A percentile compares a stretch with the other conserved stretches of the same genome.
Evolutionary conservation across 768 basidiomycete genomes (phyloP).

Genomic region (Boletus sp.): DNA sequence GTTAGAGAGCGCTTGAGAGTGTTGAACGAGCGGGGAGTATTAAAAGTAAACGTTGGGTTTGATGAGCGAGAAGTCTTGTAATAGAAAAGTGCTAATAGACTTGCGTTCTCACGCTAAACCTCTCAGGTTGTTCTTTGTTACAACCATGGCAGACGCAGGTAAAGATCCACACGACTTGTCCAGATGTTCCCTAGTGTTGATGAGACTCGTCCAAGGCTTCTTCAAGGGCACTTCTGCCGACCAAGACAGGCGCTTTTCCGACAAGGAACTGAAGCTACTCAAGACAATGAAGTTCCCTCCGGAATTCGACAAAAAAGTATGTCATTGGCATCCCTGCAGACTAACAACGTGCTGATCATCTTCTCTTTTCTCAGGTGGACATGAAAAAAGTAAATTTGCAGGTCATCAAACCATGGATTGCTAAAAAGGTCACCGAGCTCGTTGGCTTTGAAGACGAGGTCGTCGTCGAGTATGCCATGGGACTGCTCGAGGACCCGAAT

Average conservation of each 20-base stretch:
- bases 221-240: conserved; percentile 90
- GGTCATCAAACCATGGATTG: conserved; percentile 94
- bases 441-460: conserved; percentile 97
- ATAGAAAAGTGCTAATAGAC: not conserved
- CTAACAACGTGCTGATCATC: not conserved
- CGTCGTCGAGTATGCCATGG: conserved; percentile 94
- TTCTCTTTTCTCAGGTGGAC: conserved; percentile 59
- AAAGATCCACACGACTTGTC: conserved; percentile 16
- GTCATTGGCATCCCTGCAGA: conserved; percentile 1
- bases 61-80: conserved; percentile 31
- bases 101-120: conserved; percentile 18
- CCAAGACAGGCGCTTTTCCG: conserved; percentile 89
- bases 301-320: conserved; percentile 83
- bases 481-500: conserved; percentile 81
- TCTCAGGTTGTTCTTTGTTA: not conserved
- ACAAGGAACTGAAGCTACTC: conserved; percentile 90
- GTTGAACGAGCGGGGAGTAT: conserved; percentile 25
- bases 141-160: conserved; percentile 60
- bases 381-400: conserved; percentile 92
- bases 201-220: conserved; percentile 49
- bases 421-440: conserved; percentile 86
- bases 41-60: conserved; percentile 30
- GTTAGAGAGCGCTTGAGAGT: conserved; percentile 21
- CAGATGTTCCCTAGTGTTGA: conserved; percentile 9
- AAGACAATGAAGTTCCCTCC: conserved; percentile 89